Evolutionary conservation across 2,329 filamentous ascomycete genomes (phyloP), one percentile per base, ranked within the genome.

Genomic region (Aspergillus sp.): DNA sequence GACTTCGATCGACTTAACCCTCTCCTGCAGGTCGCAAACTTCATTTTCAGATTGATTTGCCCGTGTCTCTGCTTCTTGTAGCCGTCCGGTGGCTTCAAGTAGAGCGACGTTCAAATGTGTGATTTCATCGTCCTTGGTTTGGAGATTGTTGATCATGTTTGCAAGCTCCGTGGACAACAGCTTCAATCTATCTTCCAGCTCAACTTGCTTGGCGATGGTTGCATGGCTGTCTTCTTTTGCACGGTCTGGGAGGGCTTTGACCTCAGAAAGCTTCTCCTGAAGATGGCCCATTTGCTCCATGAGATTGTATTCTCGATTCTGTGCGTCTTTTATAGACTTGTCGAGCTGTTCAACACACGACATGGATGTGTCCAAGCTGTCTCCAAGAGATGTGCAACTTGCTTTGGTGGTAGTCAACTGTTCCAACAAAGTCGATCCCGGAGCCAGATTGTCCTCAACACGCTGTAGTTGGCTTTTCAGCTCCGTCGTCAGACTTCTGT

Each of bases 131-230:
- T 42, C 19, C 17, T 20, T 17, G 6, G 7, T 9, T 10, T 22
- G n/a, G 5, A 42, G 19, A 7, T 42, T 22, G 4, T 42, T 17
- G 16, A n/a, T 10, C 16, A 6, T 22, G 16, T 6, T 17, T 13
- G 40, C 19, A 4, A 42, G 17, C n/a, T 42, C 16, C 4, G 40
- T 42, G 17, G 17, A 59, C 9, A 60, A 36, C 8, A 54, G 47
- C 42, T 72, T 59, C 9, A 69, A 47, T 41, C 58, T 59, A 38
- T 57, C 47, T 40, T 67, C 60, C 9, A 72, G 43, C 19, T 64
- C 54, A 3, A 60, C 49, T 19, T 63, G 61, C 64, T 4, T 55
- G 45, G 14, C 56, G 52, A 32, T 61, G 61, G 1, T 49, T 49
- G 9, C 49, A 61, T 19, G 70, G 46, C 19, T 73, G 66, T 46